A percentile compares a stretch with the other conserved stretches of the same genome.
These are phyloP conservation scores for Cryomyces minteri DNA, from an alignment of 495 filamentous ascomycete genomes.

Conservation along the genomic window DNA sequence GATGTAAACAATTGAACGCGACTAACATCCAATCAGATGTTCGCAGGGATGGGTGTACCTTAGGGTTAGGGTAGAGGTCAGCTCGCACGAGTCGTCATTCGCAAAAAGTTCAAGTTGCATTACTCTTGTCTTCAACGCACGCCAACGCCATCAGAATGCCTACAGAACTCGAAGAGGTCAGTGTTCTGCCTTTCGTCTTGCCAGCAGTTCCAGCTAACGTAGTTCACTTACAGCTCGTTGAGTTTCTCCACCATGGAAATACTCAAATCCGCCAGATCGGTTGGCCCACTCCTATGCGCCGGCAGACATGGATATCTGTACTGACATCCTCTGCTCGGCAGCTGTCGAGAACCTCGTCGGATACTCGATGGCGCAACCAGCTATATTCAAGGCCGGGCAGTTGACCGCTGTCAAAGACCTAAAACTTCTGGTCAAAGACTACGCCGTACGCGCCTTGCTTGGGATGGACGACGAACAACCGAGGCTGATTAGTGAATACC, in stretches of 20 bases:
- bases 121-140: no score
- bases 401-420: conserved; percentile 70
- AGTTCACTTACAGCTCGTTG: conserved; percentile 47
- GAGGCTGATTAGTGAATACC: neutral
- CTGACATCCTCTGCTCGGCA: conserved; percentile 13
- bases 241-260: conserved; percentile 80
- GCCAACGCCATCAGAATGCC: conserved; percentile 34
- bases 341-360: conserved; percentile 75
- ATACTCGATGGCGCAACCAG: conserved; percentile 58
- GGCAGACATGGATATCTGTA: neutral
- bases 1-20: no score
- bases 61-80: no score
- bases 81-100: no score
- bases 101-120: no score
- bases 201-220: neutral
- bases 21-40: no score
- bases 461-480: neutral
- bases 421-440: conserved; percentile 73
- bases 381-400: conserved; percentile 66
- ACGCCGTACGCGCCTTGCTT: conserved; percentile 31
- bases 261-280: conserved; percentile 64
- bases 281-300: conserved; percentile 16
- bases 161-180: conserved; percentile 67
- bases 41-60: no score
- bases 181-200: neutral